Evolutionary conservation across 169 alveolate species (phyloP).

Genomic region (Babesia gibsoni): DNA sequence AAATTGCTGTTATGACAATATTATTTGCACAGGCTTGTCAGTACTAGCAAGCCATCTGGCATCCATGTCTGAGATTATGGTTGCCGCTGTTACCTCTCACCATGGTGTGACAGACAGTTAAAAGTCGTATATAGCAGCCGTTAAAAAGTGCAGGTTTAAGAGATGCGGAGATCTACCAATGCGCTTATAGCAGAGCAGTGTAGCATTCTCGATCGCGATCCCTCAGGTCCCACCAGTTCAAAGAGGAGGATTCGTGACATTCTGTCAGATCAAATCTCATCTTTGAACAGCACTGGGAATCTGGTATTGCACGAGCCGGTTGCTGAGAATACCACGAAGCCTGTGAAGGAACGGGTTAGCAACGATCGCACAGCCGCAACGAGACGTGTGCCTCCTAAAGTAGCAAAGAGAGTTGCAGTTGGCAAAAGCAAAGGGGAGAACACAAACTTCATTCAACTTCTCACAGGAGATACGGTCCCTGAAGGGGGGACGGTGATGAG

Average conservation of each 20-base stretch:
- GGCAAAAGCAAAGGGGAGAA: slow-evolving; percentile 2
- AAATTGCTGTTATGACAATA: too few relatives aligned
- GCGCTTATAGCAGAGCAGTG: slow-evolving; percentile 54
- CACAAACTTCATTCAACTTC: slow-evolving; percentile 46
- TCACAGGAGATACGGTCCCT: slow-evolving; percentile 48
- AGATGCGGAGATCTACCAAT: slow-evolving; percentile 49
- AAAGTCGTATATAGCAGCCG: too few relatives aligned
- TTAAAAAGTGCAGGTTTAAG: neutral
- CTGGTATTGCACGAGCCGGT: neutral
- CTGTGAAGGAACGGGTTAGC: neutral
- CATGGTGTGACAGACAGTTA: too few relatives aligned
- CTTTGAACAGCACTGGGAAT: slow-evolving; percentile 14
- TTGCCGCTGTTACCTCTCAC: too few relatives aligned
- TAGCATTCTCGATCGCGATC: slow-evolving; percentile 20
- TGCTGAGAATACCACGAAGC: neutral
- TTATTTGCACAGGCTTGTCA: too few relatives aligned
- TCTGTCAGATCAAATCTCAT: slow-evolving; percentile 40
- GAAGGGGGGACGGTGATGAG: slow-evolving; percentile 11
- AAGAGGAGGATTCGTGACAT: slow-evolving; percentile 32
- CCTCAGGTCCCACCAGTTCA: neutral
- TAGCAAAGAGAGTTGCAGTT: neutral
- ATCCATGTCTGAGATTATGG: too few relatives aligned
- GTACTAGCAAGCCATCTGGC: too few relatives aligned
- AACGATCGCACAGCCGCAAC: slow-evolving; percentile 4
- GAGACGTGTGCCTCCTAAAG: neutral